Conservation (phyloP, 345 rosid genomes). For the Rhodomyrtus tomentosa region DNA sequence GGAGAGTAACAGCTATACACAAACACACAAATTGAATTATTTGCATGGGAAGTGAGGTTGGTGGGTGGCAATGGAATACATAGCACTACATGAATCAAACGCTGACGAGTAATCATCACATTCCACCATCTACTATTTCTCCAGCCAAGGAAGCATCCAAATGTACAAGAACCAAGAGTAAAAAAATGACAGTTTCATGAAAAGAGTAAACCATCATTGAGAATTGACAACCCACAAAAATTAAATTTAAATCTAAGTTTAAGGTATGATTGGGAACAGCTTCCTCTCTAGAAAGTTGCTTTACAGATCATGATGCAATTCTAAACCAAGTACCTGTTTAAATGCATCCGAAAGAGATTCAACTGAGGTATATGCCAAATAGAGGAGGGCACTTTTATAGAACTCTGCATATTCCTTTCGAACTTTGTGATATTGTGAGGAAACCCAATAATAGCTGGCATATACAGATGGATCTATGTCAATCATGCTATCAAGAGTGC, state of each 20-base stretch:
- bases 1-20: not conserved
- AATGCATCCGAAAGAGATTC: conserved; percentile 90
- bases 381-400: conserved; percentile 88
- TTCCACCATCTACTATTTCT: not conserved
- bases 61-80: not conserved
- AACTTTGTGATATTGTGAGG: conserved; percentile 77
- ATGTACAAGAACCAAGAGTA: not conserved
- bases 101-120: not conserved
- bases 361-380: conserved; percentile 87
- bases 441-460: conserved; percentile 87
- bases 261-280: not conserved
- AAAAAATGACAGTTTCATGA: not conserved
- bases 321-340: conserved; percentile 53
- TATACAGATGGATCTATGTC: conserved; percentile 96
- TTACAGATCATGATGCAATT: not conserved
- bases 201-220: not conserved
- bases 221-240: not conserved
- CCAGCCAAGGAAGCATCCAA: not conserved
- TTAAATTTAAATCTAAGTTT: not conserved
- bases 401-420: conserved; percentile 90
- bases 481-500: conserved; percentile 82
- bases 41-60: not conserved
- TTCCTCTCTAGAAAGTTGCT: not conserved
- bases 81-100: not conserved
- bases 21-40: not conserved